These are phyloP conservation scores for Aspergillus udagawae DNA, from an alignment of 2,329 filamentous ascomycete species.

Conservation along the genomic window DNA sequence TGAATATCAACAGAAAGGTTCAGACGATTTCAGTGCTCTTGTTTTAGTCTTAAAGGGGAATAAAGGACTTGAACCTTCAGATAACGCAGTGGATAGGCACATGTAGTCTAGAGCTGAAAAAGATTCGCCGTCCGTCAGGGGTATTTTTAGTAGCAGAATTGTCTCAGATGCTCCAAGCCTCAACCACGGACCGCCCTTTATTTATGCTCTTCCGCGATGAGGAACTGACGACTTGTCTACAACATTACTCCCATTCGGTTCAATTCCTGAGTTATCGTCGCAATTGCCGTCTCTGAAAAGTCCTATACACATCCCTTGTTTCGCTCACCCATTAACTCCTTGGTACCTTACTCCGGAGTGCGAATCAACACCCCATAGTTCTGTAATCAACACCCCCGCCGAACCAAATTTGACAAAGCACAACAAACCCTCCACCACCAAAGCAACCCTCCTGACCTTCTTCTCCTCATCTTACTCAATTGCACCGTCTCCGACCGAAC, in stretches of 20 bases:
- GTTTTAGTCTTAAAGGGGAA: too few relatives aligned
- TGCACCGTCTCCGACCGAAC: slow-evolving; percentile 1
- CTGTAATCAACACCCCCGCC: neutral
- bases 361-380: neutral
- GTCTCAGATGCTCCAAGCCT: neutral
- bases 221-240: neutral
- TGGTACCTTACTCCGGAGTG: neutral
- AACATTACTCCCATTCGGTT: neutral
- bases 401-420: neutral
- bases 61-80: too few relatives aligned
- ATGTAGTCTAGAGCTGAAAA: neutral
- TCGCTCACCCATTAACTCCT: neutral
- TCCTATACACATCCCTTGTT: neutral
- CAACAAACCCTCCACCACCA: neutral
- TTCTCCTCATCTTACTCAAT: slow-evolving; percentile 2
- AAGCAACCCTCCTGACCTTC: neutral
- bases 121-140: neutral
- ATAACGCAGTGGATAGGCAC: too few relatives aligned
- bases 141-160: neutral
- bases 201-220: neutral
- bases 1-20: too few relatives aligned
- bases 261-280: neutral
- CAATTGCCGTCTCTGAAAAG: neutral
- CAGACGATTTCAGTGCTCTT: too few relatives aligned
- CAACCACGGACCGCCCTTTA: neutral